Conservation (phyloP, 257 asterid genomes). For the Solanum sejunctum region DNA sequence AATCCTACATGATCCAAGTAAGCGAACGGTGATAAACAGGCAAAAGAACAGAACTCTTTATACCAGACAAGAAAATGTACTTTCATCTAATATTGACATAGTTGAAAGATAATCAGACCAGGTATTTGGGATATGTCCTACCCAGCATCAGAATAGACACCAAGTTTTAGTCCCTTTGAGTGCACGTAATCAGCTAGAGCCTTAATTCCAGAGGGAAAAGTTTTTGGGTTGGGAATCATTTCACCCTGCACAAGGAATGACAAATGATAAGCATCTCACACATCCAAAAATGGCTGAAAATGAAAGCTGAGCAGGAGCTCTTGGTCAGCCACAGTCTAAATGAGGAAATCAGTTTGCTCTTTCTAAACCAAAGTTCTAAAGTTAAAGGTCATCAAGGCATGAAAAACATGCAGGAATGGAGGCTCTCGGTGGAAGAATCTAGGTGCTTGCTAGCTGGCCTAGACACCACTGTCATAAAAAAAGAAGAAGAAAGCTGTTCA, state of each 20-base stretch:
- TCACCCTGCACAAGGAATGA: slow-evolving; percentile 49
- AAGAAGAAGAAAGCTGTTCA: background rate
- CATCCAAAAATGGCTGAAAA: background rate
- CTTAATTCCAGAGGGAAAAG: slow-evolving; percentile 83
- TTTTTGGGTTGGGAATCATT: slow-evolving; percentile 45
- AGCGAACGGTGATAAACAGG: slow-evolving; percentile 6
- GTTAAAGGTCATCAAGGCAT: slow-evolving; percentile 1
- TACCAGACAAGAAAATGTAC: background rate
- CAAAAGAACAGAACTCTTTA: background rate
- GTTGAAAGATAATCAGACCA: background rate
- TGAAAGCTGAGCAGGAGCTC: background rate
- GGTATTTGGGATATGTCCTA: slow-evolving; percentile 17
- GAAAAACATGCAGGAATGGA: background rate
- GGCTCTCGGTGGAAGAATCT: background rate
- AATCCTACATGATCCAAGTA: slow-evolving; percentile 29
- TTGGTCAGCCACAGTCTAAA: background rate
- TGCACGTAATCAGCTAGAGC: slow-evolving; percentile 89
- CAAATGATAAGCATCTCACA: background rate
- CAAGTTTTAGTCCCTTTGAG: slow-evolving; percentile 81
- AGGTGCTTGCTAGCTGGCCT: background rate
- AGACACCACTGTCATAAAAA: background rate
- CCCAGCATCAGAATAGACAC: slow-evolving; percentile 99
- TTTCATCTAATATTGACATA: background rate
- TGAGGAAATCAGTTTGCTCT: background rate
- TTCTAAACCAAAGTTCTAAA: background rate